Base-by-base conservation (phyloP, 2,329 filamentous ascomycete genomes). In the Apiospora phragmitis region DNA sequence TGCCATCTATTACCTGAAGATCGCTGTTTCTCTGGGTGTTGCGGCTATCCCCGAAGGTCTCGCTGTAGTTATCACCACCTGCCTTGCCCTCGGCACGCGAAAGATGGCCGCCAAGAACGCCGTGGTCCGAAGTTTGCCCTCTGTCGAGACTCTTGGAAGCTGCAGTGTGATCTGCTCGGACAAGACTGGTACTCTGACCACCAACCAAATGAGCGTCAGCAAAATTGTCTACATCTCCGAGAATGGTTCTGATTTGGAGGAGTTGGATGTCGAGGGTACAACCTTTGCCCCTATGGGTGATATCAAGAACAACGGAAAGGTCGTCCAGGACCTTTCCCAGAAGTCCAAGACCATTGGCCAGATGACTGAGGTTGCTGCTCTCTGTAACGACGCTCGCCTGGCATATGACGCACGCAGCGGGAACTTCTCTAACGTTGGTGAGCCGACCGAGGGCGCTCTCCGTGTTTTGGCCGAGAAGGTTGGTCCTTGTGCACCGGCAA, bases 21-120 rank as follows among this genome's bases (percentile, higher is more conserved):
- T 99, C 80, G 96, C 96, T 55, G 97, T 99, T 55, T 99, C 96
- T 67, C 92, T 99, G 47, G 97, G 96, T 82, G 96, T 99, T 55
- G 96, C 96, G 65, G 96, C 97, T 75, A 99, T 99, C 79, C 96
- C 96, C 0, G 96, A 99, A 84, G 96, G 97, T 81, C 89, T 99
- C 65, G 96, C 96, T 42, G 96, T 98, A 69, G 97, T 99, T 75
- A 99, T 99, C 76, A 99, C 96, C n/a, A 98, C 96, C 41, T 99
- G 96, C 82, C 86, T 99, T 72, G 96, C 96, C 73, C 88, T 99
- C 42, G 96, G 97, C 76, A 99, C 97, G 5, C 91, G 96, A 74
- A 98, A 97, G 85, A 99, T 99, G 97, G 97, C 96, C 26, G 93
- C 94, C 71, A 98, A 97, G 87, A 98, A 98, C 79, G 96, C 96